These are phyloP conservation scores for Gremmenia infestans DNA, from an alignment of 2,329 filamentous ascomycete species.

Conservation along the genomic window DNA sequence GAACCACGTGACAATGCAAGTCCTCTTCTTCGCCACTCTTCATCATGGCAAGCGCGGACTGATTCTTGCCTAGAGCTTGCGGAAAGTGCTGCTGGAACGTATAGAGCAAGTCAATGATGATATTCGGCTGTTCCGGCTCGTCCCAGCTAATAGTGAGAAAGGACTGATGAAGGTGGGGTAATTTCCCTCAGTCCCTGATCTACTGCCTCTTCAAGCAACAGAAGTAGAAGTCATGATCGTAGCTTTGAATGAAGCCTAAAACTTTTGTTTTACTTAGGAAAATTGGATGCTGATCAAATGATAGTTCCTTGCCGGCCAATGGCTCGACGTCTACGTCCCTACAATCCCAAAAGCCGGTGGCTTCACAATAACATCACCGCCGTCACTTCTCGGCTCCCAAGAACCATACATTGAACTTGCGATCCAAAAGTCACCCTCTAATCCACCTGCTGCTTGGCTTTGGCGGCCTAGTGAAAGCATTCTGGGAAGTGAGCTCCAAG, in stretches of 20 bases:
- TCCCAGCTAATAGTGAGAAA: slow-evolving; percentile 42
- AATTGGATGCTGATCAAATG: neutral
- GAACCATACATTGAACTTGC: slow-evolving; percentile 67
- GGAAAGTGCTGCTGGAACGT: slow-evolving; percentile 54
- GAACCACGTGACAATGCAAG: slow-evolving; percentile 63
- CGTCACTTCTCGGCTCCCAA: slow-evolving; percentile 39
- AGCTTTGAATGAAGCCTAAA: neutral
- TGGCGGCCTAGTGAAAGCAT: slow-evolving; percentile 57
- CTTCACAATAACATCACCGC: slow-evolving; percentile 81
- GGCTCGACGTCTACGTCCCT: slow-evolving; percentile 79
- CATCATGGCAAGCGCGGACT: neutral
- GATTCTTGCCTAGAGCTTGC: slow-evolving; percentile 40
- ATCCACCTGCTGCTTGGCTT: slow-evolving; percentile 71
- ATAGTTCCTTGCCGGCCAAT: slow-evolving; percentile 77
- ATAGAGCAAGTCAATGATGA: slow-evolving; percentile 62
- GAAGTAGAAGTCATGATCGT: too few species aligned
- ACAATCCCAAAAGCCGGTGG: slow-evolving; percentile 66
- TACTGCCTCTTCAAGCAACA: neutral
- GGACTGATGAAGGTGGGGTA: slow-evolving; percentile 39
- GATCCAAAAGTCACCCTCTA: slow-evolving; percentile 65
- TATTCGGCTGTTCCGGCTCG: slow-evolving; percentile 64
- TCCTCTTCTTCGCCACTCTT: neutral
- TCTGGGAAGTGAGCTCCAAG: slow-evolving; percentile 51
- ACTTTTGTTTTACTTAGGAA: slow-evolving; percentile 1
- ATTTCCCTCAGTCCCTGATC: neutral